Conservation (phyloP, 1,284 basidiomycete species). For the Exobasidium cylindrosporum region DNA sequence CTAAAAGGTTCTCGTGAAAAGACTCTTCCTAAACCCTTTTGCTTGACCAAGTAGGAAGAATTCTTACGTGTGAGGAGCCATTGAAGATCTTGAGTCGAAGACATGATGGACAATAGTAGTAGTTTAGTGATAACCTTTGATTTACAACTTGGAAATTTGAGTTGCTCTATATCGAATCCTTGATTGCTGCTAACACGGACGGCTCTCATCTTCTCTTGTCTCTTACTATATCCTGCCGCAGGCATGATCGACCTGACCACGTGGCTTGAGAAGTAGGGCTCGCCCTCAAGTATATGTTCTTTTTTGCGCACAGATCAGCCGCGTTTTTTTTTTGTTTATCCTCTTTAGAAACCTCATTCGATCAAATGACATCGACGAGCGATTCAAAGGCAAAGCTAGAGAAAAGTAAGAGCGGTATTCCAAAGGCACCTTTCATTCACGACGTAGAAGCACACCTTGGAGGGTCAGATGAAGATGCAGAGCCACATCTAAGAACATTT, state of each 20-base stretch:
- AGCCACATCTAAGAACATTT: constrained; percentile 74
- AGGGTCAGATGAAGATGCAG: constrained; percentile 73
- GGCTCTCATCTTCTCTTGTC: background rate
- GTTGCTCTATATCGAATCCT: too few species aligned
- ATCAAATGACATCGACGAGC: background rate
- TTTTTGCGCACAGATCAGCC: background rate
- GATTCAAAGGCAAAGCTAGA: constrained; percentile 14
- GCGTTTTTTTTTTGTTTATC: background rate
- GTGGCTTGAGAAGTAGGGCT: background rate
- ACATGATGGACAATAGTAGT: constrained; percentile 19
- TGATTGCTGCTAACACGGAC: background rate
- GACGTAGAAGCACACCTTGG: constrained; percentile 85
- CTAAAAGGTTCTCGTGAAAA: constrained; percentile 53
- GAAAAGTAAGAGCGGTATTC: constrained; percentile 81
- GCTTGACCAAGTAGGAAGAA: constrained; percentile 52
- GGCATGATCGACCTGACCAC: background rate
- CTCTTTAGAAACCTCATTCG: background rate
- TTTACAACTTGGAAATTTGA: too few species aligned
- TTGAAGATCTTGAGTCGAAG: constrained; percentile 49
- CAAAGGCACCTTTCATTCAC: constrained; percentile 84
- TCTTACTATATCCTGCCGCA: background rate
- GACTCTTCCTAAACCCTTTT: constrained; percentile 50
- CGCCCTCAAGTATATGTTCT: too few species aligned
- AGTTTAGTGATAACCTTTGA: too few species aligned
- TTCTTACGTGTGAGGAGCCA: constrained; percentile 51